Conservation (phyloP, 2,329 filamentous ascomycete species). For the Beauveria rudraprayagi region DNA sequence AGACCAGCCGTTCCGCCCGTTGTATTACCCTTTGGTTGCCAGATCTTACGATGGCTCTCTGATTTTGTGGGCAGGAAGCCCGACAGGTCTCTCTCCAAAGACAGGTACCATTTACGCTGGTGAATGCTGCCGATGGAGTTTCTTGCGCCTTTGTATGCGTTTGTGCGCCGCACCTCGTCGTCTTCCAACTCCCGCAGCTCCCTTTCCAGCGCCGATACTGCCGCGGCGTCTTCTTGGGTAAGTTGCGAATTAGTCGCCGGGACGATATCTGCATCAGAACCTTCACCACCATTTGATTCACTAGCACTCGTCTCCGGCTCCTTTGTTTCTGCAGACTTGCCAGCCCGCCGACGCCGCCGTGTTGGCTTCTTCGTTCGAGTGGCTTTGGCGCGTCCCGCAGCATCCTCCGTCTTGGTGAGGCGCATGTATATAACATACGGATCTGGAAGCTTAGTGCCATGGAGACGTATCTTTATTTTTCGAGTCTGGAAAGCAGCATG, state of each 20-base stretch:
- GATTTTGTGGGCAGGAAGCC: constrained; percentile 42
- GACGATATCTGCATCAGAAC: constrained; percentile 15
- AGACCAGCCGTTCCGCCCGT: neutral
- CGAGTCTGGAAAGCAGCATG: constrained; percentile 42
- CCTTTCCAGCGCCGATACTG: constrained; percentile 28
- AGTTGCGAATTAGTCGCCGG: constrained; percentile 6
- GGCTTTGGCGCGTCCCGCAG: constrained; percentile 21
- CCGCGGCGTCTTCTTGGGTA: neutral
- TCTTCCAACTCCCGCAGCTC: constrained; percentile 41
- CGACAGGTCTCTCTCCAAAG: constrained; percentile 49
- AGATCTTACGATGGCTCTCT: constrained; percentile 15
- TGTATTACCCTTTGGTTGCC: constrained; percentile 6
- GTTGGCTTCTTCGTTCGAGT: neutral
- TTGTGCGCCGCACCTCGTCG: constrained; percentile 47
- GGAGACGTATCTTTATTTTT: constrained; percentile 48
- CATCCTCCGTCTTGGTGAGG: constrained; percentile 38
- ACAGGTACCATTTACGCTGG: constrained; percentile 59
- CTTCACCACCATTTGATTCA: constrained; percentile 14
- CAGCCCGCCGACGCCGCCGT: constrained; percentile 2
- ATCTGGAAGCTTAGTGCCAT: constrained; percentile 44
- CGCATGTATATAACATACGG: constrained; percentile 48
- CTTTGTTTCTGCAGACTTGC: neutral
- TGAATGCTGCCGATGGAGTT: constrained; percentile 61
- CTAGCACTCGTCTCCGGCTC: constrained; percentile 19
- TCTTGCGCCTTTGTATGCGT: constrained; percentile 57